Base-by-base conservation (phyloP, 2,329 filamentous ascomycete genomes). In the Colletotrichum sp. region DNA sequence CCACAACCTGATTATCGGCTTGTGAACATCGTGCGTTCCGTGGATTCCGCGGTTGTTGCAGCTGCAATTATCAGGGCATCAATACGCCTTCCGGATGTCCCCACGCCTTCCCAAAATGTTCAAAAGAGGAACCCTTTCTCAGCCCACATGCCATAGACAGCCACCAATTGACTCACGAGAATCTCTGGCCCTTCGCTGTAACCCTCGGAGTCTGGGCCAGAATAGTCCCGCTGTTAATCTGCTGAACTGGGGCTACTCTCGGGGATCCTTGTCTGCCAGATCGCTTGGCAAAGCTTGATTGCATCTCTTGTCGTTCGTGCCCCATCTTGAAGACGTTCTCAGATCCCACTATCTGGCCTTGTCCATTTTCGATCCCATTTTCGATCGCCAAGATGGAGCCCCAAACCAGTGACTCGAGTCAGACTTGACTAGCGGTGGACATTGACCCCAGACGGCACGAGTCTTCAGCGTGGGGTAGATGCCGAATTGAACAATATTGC, bases 281-380 rank as follows among this genome's bases (percentile, higher is more conserved):
- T 70, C 27, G 36, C 69, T 70, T 70, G 69, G 69, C 62, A 61
- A 70, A 70, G 69, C 69, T 70, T 70, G 61, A 54, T 38, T 59
- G 11, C 8, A 27, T n/a, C 16, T 55, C 15, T 13, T 47, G 3
- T 58, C 54, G 3, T 12, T 61, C n/a, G 27, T 15, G 12, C n/a
- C n/a, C 68, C 43, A 21, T 47, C 3, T 47, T 21, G n/a, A 9
- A 13, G 43, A 21, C 9, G 9, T 21, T 47, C 11, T 4, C 0
- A 21, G 43, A 47, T 47, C 43, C 43, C 43, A 47, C 43, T 47
- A 47, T 47, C 43, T 47, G 43, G 43, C 3, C 11, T 21, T 47
- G 18, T 47, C 24, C 24, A 24, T 24, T 24, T 24, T 18, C 8
- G 43, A n/a, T 29, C 33, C 24, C 24, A 24, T 24, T 24, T 24